Evolutionary conservation across 2,329 filamentous ascomycete genomes (phyloP).

Genomic region (Orbilia ellipsospora): DNA sequence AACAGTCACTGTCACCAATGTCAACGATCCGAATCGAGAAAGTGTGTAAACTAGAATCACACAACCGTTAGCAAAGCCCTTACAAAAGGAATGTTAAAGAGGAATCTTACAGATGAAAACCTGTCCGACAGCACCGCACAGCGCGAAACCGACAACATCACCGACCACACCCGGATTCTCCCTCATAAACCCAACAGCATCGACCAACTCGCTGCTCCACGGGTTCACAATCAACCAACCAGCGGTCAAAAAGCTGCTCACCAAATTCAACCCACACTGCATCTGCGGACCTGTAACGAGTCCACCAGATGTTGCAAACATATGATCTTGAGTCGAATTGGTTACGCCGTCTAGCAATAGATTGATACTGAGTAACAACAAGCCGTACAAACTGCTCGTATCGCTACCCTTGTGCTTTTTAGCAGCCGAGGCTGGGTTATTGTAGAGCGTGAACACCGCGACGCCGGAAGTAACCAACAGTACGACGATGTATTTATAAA

Average conservation of each 20-base stretch:
- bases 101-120: slow-evolving; percentile 82
- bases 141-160: slow-evolving; percentile 89
- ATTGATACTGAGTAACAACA: slow-evolving; percentile 86
- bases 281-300: slow-evolving; percentile 84
- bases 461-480: slow-evolving; percentile 90
- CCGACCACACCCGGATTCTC: slow-evolving; percentile 83
- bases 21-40: slow-evolving; percentile 87
- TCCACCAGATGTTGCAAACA: slow-evolving; percentile 70
- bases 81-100: slow-evolving; percentile 6
- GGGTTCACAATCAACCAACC: slow-evolving; percentile 81
- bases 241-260: slow-evolving; percentile 81
- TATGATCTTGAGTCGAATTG: slow-evolving; percentile 95
- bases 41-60: slow-evolving; percentile 79
- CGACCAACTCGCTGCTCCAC: slow-evolving; percentile 80
- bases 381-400: slow-evolving; percentile 78
- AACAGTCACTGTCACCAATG: slow-evolving; percentile 95
- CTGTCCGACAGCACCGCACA: slow-evolving; percentile 91
- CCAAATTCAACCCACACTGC: slow-evolving; percentile 98
- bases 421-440: slow-evolving; percentile 70
- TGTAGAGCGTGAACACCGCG: slow-evolving; percentile 91
- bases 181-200: slow-evolving; percentile 83
- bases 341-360: slow-evolving; percentile 95
- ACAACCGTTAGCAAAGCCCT: not conserved
- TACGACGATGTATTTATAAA: slow-evolving; percentile 97
- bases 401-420: slow-evolving; percentile 67